A percentile compares a stretch with the other conserved stretches of the same genome.
Conservation (phyloP, 768 basidiomycete species). For the Tulasnella calospora region DNA sequence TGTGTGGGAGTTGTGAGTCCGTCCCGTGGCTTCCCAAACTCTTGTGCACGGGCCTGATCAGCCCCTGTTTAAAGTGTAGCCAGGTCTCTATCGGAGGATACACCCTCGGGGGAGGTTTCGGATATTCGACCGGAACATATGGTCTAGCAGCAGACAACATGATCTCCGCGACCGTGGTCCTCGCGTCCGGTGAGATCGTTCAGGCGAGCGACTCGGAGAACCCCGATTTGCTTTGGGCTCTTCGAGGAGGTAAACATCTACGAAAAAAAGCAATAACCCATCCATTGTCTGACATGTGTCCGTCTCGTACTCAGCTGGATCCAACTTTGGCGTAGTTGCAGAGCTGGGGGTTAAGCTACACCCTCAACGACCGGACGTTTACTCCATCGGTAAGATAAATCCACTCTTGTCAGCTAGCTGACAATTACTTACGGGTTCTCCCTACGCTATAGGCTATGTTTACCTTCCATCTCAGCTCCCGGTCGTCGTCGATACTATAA, state of each 20-base stretch:
- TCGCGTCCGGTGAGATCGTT: conserved; percentile 19
- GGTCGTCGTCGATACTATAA: background rate
- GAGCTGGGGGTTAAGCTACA: conserved; percentile 14
- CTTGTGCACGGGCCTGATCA: too few relatives aligned
- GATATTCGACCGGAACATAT: conserved; percentile 13
- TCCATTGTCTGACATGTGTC: background rate
- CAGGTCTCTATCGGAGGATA: background rate
- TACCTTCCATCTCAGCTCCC: conserved; percentile 12
- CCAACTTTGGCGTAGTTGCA: conserved; percentile 14
- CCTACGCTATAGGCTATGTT: background rate
- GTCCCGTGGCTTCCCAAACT: background rate
- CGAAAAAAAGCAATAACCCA: too few relatives aligned
- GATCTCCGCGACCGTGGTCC: conserved; percentile 21
- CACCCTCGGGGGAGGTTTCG: conserved; percentile 1
- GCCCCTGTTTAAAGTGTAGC: conserved; percentile 5
- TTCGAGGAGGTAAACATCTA: conserved; percentile 14
- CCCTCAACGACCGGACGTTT: conserved; percentile 10
- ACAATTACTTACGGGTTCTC: background rate
- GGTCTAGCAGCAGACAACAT: conserved; percentile 15
- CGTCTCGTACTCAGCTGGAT: background rate
- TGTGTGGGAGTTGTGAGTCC: background rate
- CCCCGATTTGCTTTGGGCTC: conserved; percentile 24
- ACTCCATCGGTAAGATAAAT: background rate
- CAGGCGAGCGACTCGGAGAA: background rate
- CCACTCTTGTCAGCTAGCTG: background rate